These are phyloP conservation scores for Hymenoscyphus salicellus DNA, from an alignment of 2,329 filamentous ascomycete species.

Conservation along the genomic window DNA sequence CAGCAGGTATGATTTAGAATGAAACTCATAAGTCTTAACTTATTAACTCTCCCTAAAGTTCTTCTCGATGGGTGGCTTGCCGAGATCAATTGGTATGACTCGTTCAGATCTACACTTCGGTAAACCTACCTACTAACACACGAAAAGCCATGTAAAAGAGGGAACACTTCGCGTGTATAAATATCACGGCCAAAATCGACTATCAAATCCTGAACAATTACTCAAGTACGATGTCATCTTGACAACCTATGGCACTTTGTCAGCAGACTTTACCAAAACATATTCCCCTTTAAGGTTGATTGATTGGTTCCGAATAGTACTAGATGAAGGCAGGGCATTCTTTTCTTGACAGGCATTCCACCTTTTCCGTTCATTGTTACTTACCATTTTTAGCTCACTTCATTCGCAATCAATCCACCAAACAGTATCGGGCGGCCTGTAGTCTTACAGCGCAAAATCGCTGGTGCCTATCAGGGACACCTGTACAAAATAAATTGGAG, in stretches of 20 bases:
- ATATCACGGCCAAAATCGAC: conserved; percentile 40
- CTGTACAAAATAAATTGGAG: conserved; percentile 36
- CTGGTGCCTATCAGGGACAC: conserved; percentile 30
- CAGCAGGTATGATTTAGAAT: no score
- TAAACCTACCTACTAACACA: no score
- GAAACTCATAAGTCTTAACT: no score
- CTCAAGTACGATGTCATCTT: conserved; percentile 43
- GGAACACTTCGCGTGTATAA: conserved; percentile 20
- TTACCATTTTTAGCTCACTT: conserved; percentile 42
- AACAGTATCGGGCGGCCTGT: conserved; percentile 43
- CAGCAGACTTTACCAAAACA: conserved; percentile 36
- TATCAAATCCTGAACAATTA: conserved; percentile 31
- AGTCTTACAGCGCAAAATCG: conserved; percentile 44
- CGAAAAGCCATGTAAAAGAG: no score
- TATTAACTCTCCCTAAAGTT: no score
- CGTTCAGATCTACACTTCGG: no score
- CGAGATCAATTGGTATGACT: no score
- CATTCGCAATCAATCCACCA: conserved; percentile 48
- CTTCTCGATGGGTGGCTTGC: no score
- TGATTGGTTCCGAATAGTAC: conserved; percentile 43
- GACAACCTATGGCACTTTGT: conserved; percentile 47
- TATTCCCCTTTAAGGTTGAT: conserved; percentile 36
- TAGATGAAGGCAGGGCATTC: conserved; percentile 44
- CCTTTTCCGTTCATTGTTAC: no score
- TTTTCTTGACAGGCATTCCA: no score